Evolutionary conservation across 495 filamentous ascomycete species (phyloP).

Genomic region (Aspergillus cristatus): DNA sequence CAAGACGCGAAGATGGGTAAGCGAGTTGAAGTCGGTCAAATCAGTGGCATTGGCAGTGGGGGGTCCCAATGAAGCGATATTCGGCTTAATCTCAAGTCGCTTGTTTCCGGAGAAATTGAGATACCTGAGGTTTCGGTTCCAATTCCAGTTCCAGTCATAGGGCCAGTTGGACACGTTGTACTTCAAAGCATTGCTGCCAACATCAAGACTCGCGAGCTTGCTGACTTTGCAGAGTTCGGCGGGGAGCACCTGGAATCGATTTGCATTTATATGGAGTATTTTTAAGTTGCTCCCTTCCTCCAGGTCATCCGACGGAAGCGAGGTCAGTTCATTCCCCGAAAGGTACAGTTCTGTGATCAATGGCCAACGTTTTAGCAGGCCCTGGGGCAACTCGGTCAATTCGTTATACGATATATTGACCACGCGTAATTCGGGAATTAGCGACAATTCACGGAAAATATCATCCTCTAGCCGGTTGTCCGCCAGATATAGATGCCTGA

Average conservation of each 20-base stretch:
- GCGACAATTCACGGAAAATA: conserved; percentile 78
- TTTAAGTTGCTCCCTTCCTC: conserved; percentile 80
- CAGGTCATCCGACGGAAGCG: conserved; percentile 86
- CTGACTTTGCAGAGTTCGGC: conserved; percentile 92
- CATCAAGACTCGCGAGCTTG: conserved; percentile 83
- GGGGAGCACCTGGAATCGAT: conserved; percentile 93
- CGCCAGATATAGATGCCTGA: conserved; percentile 77
- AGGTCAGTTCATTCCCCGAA: conserved; percentile 89
- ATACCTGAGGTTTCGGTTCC: conserved; percentile 88
- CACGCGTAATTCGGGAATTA: conserved; percentile 75
- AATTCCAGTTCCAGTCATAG: conserved; percentile 99
- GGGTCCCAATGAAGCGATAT: conserved; percentile 41
- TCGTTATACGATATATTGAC: conserved; percentile 95
- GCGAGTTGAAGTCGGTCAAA: conserved; percentile 82
- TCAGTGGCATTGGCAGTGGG: conserved; percentile 52
- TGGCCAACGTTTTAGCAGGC: conserved; percentile 79
- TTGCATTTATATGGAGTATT: conserved; percentile 88
- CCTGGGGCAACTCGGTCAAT: conserved; percentile 80
- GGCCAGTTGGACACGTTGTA: conserved; percentile 99
- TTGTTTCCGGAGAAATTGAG: conserved; percentile 97
- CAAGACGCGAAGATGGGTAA: conserved; percentile 78
- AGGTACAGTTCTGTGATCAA: conserved; percentile 86
- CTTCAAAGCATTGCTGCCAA: conserved; percentile 92
- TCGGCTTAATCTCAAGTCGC: conserved; percentile 91
- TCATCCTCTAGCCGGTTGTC: conserved; percentile 93